Conservation (phyloP, 805 yeast species). For the Ogataea nonfermentans region DNA sequence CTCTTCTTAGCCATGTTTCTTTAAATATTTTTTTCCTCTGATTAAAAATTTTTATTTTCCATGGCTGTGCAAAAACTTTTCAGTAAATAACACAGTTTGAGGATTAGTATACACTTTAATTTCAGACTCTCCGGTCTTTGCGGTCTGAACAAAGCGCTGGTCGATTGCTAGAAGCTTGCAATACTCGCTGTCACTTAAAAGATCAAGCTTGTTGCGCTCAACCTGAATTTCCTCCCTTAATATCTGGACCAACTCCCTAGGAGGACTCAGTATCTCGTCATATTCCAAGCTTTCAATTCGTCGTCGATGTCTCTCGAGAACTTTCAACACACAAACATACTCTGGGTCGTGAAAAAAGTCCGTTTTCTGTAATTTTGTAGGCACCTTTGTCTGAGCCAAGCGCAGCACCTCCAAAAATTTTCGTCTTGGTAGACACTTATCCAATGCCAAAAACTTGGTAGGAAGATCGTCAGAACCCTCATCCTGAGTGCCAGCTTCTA, state of each 20-base stretch:
- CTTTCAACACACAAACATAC: slow-evolving; percentile 26
- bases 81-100: slow-evolving; percentile 26
- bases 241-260: too few species aligned
- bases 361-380: slow-evolving; percentile 23
- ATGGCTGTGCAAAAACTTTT: slow-evolving; percentile 18
- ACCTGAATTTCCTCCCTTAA: slow-evolving; percentile 5
- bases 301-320: slow-evolving; percentile 14
- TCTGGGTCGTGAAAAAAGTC: slow-evolving; percentile 38
- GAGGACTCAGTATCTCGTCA: too few species aligned
- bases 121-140: slow-evolving; percentile 14
- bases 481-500: slow-evolving; percentile 8
- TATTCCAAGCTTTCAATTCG: too few species aligned
- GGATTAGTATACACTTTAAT: slow-evolving; percentile 26
- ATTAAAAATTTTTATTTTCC: slow-evolving; percentile 8
- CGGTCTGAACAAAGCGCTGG: slow-evolving; percentile 23
- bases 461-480: slow-evolving; percentile 22
- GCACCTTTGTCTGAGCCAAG: slow-evolving; percentile 34
- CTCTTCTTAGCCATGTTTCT: slow-evolving; percentile 10
- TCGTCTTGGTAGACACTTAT: slow-evolving; percentile 74
- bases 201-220: slow-evolving; percentile 9
- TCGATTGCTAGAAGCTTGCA: slow-evolving; percentile 17
- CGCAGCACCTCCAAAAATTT: slow-evolving; percentile 52
- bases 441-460: slow-evolving; percentile 68
- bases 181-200: slow-evolving; percentile 8
- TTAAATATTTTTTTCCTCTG: slow-evolving; percentile 8